phyloP scores from a whole-genome alignment of 2,329 filamentous ascomycete species.

The Sporothrix pallida region DNA sequence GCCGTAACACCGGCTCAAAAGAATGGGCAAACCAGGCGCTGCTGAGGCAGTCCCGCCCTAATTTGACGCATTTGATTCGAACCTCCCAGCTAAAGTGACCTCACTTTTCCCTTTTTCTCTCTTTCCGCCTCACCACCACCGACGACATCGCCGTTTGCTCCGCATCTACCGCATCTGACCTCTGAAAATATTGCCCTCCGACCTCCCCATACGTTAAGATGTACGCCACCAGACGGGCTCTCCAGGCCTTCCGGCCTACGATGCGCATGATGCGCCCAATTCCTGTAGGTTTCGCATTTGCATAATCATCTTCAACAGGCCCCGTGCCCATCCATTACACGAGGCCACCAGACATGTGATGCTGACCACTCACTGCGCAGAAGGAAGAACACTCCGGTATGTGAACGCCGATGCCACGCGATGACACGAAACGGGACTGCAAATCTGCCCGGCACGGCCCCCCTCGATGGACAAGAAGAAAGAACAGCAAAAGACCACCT shows the following conservation, averaged over 20 bases:
- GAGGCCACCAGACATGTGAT: slow-evolving; percentile 30
- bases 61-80: slow-evolving; percentile 35
- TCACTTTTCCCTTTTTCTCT: slow-evolving; percentile 35
- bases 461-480: too few species aligned
- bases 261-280: slow-evolving; percentile 71
- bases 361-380: slow-evolving; percentile 49
- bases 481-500: too few species aligned
- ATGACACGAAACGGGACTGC: background rate
- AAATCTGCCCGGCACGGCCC: background rate
- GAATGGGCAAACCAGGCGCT: background rate
- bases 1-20: slow-evolving; percentile 25
- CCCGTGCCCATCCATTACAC: background rate
- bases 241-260: slow-evolving; percentile 71
- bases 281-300: slow-evolving; percentile 64
- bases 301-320: background rate
- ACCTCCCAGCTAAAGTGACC: slow-evolving; percentile 34
- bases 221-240: slow-evolving; percentile 65
- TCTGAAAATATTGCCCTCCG: slow-evolving; percentile 28
- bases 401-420: slow-evolving; percentile 44
- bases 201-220: slow-evolving; percentile 51
- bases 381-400: slow-evolving; percentile 71
- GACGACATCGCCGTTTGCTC: slow-evolving; percentile 7
- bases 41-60: slow-evolving; percentile 35
- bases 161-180: slow-evolving; percentile 38
- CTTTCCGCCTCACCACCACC: slow-evolving; percentile 9